Conservation (phyloP, 257 asterid species). For the Petunia axillaris region DNA sequence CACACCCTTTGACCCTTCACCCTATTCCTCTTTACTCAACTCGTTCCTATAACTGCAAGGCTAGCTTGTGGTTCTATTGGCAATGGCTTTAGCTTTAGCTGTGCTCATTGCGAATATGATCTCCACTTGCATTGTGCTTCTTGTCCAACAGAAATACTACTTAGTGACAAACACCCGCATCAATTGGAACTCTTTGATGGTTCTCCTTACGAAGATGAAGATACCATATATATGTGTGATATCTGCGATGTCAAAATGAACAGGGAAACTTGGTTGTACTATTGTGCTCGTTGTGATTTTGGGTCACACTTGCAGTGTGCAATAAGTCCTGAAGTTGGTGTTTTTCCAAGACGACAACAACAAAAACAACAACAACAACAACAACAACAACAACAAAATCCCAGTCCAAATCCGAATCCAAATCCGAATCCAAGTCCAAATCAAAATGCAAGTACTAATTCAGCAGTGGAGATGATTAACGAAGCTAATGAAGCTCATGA, state of each 20-base stretch:
- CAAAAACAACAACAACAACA: no score
- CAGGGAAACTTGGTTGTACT: conserved; percentile 24
- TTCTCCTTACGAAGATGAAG: conserved; percentile 17
- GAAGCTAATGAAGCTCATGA: conserved; percentile 3
- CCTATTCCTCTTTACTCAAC: conserved; percentile 35
- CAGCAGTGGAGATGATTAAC: conserved; percentile 11
- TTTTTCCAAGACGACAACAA: background rate
- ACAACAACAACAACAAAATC: no score
- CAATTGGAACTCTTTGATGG: conserved; percentile 28
- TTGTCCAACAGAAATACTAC: background rate
- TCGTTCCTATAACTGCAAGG: conserved; percentile 31
- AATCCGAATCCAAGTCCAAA: background rate
- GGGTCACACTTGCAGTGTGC: conserved; percentile 34
- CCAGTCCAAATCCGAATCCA: background rate
- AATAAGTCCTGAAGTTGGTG: background rate
- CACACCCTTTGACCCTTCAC: conserved; percentile 41
- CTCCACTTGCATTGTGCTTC: conserved; percentile 34
- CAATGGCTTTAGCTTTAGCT: conserved; percentile 29
- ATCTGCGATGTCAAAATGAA: conserved; percentile 24
- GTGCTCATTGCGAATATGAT: conserved; percentile 40
- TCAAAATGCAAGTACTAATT: background rate
- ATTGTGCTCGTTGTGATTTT: conserved; percentile 36
- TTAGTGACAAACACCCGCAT: conserved; percentile 29
- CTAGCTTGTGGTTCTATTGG: conserved; percentile 36
- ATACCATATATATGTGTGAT: conserved; percentile 23